These are phyloP conservation scores for Mariannaea sp. DNA, from an alignment of 2,329 filamentous ascomycete genomes.

Conservation along the genomic window DNA sequence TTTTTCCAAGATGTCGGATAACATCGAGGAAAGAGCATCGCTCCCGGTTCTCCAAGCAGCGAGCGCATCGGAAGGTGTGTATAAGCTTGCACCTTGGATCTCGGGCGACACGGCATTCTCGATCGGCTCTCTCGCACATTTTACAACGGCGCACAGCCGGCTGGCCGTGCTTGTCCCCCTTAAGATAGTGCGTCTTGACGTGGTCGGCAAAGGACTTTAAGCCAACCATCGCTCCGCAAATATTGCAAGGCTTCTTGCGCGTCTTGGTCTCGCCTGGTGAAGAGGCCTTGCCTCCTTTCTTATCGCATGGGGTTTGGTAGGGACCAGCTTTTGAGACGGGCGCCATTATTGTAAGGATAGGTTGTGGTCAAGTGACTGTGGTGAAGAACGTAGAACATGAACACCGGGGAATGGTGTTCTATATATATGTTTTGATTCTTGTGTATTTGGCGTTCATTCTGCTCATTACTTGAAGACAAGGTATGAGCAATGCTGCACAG, in stretches of 20 bases:
- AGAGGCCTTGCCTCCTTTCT: too few relatives aligned
- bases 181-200: neutral
- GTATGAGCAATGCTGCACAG: too few relatives aligned
- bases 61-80: neutral
- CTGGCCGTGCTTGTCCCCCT: neutral
- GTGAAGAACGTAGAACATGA: too few relatives aligned
- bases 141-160: neutral
- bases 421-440: too few relatives aligned
- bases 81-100: neutral
- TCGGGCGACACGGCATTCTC: neutral
- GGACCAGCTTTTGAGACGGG: too few relatives aligned
- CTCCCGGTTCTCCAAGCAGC: conserved; percentile 6
- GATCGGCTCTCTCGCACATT: neutral
- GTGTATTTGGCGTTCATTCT: too few relatives aligned
- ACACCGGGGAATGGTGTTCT: too few relatives aligned
- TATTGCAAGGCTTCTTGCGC: neutral
- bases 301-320: neutral
- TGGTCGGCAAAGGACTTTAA: conserved; percentile 5
- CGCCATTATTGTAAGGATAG: too few relatives aligned
- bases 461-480: too few relatives aligned
- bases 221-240: neutral
- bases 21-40: neutral
- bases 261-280: too few relatives aligned
- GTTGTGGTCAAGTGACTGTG: too few relatives aligned
- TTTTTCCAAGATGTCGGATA: neutral